Evolutionary conservation across 768 basidiomycete genomes (phyloP), one percentile per base, ranked within the genome.

Genomic region (Saitozyma sp.): DNA sequence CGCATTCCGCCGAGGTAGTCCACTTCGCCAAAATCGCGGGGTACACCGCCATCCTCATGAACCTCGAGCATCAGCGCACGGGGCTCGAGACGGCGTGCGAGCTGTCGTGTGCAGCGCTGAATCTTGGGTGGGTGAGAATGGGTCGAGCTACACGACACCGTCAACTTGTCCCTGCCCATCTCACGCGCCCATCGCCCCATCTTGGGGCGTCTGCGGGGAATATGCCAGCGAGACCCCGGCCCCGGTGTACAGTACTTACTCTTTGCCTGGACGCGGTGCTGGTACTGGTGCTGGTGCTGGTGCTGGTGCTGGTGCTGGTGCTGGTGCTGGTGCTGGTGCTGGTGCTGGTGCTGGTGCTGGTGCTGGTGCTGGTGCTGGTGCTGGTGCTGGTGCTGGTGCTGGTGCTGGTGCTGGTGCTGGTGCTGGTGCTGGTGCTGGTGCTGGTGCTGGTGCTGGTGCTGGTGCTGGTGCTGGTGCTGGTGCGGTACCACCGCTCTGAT

Each of bases 11-110:
- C 8, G 53, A 54, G n/a, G 53, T 54, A 8, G 53, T 54, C 9
- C 53, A 54, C n/a, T 38, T 54, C 53, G 53, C 53, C 40, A 54
- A 54, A 13, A n/a, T 54, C 29, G 20, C 53, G 10, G 53, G 53
- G 40, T 54, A 54, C 40, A 54, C 53, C 17, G 53, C 53, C 8
- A 54, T 54, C 53, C 39, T 54, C 19, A 19, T 54, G 19, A 54
- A 54, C 20, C 19, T 54, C n/a, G 53, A 54, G 20, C 53, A 54
- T 37, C 53, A 54, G 29, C 53, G 53, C 39, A 39, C 53, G 29
- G 40, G 39, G 9, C 20, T 41, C 8, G 53, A 39, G 9, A 39
- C 39, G 40, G 53, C 53, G 40, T 17, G 19, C n/a, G 53, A 54
- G n/a, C 20, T 54, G 29, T 54, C 19, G n/a, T 20, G 19, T n/a